These are phyloP conservation scores for Centella asiatica DNA, from an alignment of 129 eudicot species.

Conservation along the genomic window DNA sequence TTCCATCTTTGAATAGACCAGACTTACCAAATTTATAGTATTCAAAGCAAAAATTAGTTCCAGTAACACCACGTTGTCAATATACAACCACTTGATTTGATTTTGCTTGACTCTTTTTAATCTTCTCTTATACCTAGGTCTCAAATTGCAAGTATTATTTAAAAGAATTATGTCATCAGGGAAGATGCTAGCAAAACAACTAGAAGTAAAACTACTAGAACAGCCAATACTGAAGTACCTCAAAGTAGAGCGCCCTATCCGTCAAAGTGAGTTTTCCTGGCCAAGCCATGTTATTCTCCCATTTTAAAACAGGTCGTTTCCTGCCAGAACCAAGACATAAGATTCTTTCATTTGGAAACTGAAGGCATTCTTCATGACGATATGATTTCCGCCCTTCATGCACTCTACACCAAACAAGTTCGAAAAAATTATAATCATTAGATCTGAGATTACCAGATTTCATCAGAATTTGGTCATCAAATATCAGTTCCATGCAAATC, in stretches of 20 bases:
- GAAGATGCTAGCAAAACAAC: background rate
- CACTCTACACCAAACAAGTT: conserved; percentile 56
- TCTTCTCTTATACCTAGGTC: too few relatives aligned
- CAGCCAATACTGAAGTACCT: conserved; percentile 37
- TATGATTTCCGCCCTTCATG: conserved; percentile 75
- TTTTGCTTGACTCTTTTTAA: too few relatives aligned
- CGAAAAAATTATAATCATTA: background rate
- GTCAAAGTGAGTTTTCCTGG: conserved; percentile 90
- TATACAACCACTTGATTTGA: too few relatives aligned
- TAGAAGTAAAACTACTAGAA: background rate
- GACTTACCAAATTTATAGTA: too few relatives aligned
- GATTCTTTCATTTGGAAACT: conserved; percentile 39
- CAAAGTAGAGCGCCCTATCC: conserved; percentile 82
- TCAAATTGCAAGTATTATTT: too few relatives aligned
- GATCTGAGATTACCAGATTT: background rate
- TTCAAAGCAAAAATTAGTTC: too few relatives aligned
- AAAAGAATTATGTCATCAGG: too few relatives aligned
- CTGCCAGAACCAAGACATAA: conserved; percentile 77
- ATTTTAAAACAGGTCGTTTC: conserved; percentile 82
- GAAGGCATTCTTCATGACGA: conserved; percentile 35
- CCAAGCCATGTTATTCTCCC: conserved; percentile 96
- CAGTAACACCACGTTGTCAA: too few relatives aligned
- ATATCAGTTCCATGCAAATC: background rate
- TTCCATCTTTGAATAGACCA: too few relatives aligned
- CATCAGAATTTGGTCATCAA: background rate